phyloP scores from a whole-genome alignment of 352 stramenopile genomes.

The Pythium plurisporium region DNA sequence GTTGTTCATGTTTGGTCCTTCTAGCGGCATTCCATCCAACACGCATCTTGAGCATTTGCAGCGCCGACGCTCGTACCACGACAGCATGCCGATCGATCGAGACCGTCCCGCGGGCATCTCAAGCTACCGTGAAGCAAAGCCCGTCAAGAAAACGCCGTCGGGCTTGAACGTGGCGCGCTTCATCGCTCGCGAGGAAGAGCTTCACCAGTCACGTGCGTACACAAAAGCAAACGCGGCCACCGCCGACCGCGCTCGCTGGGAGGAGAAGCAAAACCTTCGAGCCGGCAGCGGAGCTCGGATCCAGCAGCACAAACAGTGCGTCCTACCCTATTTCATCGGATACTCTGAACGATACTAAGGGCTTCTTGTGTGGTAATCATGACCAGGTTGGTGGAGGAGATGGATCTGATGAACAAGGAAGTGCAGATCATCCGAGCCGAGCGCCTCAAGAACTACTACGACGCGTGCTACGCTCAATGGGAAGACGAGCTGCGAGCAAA shows the following conservation, averaged over 20 bases:
- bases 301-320: constrained; percentile 55
- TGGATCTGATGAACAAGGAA: constrained; percentile 76
- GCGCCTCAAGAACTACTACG: constrained; percentile 69
- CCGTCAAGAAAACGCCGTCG: constrained; percentile 36
- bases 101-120: constrained; percentile 49
- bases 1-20: too few species aligned
- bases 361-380: too few species aligned
- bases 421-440: constrained; percentile 57
- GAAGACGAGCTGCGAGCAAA: constrained; percentile 62
- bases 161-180: constrained; percentile 69
- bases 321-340: too few species aligned
- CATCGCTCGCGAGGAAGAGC: constrained; percentile 71
- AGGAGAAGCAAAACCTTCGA: constrained; percentile 70
- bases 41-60: constrained; percentile 6
- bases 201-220: constrained; percentile 59
- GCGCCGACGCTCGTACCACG: background rate
- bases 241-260: constrained; percentile 55
- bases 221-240: constrained; percentile 43
- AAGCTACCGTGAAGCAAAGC: constrained; percentile 22
- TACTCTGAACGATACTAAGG: too few species aligned
- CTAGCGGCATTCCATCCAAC: background rate
- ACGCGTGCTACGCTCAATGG: constrained; percentile 75
- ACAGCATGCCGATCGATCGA: constrained; percentile 43
- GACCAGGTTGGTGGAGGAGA: constrained; percentile 61
- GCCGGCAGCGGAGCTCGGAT: constrained; percentile 41